Evolutionary conservation across 345 rosid genomes (phyloP).

Genomic region (Citrus unshiu): DNA sequence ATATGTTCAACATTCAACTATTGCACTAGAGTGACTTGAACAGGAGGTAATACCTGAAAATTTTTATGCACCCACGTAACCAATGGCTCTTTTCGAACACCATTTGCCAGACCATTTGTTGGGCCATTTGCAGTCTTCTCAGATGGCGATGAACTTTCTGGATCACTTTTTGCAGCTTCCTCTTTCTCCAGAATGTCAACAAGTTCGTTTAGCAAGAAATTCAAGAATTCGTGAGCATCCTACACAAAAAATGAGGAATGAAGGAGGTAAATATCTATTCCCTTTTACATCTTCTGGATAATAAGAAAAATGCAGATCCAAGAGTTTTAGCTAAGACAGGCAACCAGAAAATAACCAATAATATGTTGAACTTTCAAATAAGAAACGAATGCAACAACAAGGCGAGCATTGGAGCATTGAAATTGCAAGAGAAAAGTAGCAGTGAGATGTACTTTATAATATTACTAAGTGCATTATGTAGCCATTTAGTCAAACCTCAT

Average conservation of each 20-base stretch:
- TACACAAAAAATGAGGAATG: conserved; percentile 23
- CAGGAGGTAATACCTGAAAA: conserved; percentile 63
- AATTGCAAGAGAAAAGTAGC: neutral
- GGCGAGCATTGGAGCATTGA: neutral
- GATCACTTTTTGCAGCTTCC: conserved; percentile 70
- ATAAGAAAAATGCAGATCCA: neutral
- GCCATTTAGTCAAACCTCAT: neutral
- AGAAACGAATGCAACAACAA: neutral
- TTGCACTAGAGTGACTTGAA: neutral
- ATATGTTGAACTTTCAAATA: neutral
- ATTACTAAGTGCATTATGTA: neutral
- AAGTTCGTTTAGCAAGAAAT: conserved; percentile 95
- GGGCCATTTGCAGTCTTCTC: conserved; percentile 82
- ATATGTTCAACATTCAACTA: neutral
- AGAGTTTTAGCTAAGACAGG: neutral
- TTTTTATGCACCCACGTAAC: conserved; percentile 98
- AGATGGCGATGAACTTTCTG: conserved; percentile 67
- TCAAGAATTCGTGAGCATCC: conserved; percentile 99
- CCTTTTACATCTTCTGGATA: neutral
- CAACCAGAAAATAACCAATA: conserved; percentile 8
- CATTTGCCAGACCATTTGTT: conserved; percentile 61
- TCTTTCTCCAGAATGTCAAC: conserved; percentile 98
- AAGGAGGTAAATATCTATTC: neutral
- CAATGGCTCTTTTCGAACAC: conserved; percentile 77
- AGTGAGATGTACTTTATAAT: neutral